Base-by-base conservation (phyloP, 1,139 yeast species). In the Nadsonia commutata region DNA sequence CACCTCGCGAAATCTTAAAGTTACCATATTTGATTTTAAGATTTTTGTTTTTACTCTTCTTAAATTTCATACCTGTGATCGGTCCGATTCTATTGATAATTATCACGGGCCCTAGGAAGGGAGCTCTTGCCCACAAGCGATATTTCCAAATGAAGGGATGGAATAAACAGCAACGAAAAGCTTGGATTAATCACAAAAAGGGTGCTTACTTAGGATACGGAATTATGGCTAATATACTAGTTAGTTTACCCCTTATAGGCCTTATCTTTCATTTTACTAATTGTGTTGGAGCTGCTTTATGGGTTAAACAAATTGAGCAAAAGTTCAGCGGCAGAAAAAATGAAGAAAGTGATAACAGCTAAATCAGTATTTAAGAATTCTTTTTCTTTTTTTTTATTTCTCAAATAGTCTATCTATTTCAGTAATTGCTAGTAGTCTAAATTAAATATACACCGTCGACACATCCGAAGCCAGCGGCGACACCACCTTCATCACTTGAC, bases 391-490 rank as follows among this genome's bases (percentile, higher is more conserved):
- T n/a, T n/a, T n/a, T n/a, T 40, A 13, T 18, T 40, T 21, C 17
- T 20, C 18, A 31, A 40, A 18, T 21, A 13, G 21, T 20, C 13
- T 23, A 21, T 36, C 18, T 17, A n/a, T 17, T 21, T n/a, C n/a
- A n/a, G n/a, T n/a, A n/a, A n/a, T n/a, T n/a, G n/a, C n/a, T n/a
- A n/a, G n/a, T n/a, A n/a, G n/a, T 36, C 37, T 48, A 51, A 19
- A 54, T 56, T 19, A 70, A 53, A 36, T 65, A 63, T 31, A 75
- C 67, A 54, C 88, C 82, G 62, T 90, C 98, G 43, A 90, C 85
- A 62, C 96, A 86, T 9, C 97, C 98, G 63, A 83, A 90, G 0
- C 98, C 98, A 13, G 98, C 97, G 23, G 97, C 97, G 31, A 90
- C 96, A 36, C 98, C 98, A 41, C 98, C 98, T 66, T 90, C 98